Evolutionary conservation across 352 stramenopile genomes (phyloP).

Genomic region (Phytophthora palmivora): DNA sequence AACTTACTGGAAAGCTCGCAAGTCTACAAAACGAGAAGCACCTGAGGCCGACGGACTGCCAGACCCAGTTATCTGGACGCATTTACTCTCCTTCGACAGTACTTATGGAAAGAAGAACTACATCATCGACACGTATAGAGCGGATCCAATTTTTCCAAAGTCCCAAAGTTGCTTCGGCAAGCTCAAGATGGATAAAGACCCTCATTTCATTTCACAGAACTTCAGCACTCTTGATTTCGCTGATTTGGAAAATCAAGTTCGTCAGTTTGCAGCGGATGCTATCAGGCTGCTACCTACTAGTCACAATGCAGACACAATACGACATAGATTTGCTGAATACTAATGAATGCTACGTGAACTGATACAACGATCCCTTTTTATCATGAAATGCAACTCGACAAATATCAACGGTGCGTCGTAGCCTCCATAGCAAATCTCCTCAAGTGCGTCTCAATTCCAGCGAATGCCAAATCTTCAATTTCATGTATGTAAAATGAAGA

Average conservation of each 20-base stretch:
- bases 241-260: slow-evolving; percentile 35
- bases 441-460: slow-evolving; percentile 31
- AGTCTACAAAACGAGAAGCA: slow-evolving; percentile 24
- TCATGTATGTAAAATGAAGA: slow-evolving; percentile 26
- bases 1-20: slow-evolving; percentile 40
- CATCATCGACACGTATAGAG: slow-evolving; percentile 59
- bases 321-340: slow-evolving; percentile 11
- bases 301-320: slow-evolving; percentile 25
- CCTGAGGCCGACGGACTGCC: slow-evolving; percentile 31
- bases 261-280: slow-evolving; percentile 37
- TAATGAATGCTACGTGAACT: too few species aligned
- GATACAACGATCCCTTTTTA: too few species aligned
- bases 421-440: slow-evolving; percentile 34
- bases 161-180: slow-evolving; percentile 68
- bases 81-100: slow-evolving; percentile 66
- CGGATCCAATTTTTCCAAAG: slow-evolving; percentile 37
- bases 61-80: slow-evolving; percentile 64
- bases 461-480: slow-evolving; percentile 30
- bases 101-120: slow-evolving; percentile 44
- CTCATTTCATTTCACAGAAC: slow-evolving; percentile 34
- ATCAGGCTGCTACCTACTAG: slow-evolving; percentile 18
- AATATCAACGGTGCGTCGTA: neutral
- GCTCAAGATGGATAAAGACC: slow-evolving; percentile 24
- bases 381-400: too few species aligned
- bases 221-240: slow-evolving; percentile 36